Evolutionary conservation across 495 filamentous ascomycete genomes (phyloP), one percentile per base, ranked within the genome.

Genomic region (Tetracladium setigerum): DNA sequence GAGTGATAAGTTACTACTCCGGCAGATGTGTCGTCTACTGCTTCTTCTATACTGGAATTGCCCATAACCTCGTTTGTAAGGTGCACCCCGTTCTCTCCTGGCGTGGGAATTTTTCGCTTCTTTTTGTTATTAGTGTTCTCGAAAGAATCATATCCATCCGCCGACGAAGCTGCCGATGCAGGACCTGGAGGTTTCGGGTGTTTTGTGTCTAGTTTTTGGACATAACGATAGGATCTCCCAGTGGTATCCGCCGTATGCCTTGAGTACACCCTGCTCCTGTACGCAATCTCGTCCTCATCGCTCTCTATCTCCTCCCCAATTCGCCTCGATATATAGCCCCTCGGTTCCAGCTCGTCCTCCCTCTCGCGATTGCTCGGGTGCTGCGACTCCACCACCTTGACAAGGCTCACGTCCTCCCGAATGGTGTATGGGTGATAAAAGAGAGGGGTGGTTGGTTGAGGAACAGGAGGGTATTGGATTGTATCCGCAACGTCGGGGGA

Each of bases 91-190:
- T 64, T 69, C 42, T 79, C 82, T 4, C 82, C 85, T n/a, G 87
- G 83, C 0, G 86, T 86, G 4, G 94, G 94, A 24, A 97, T 96
- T 66, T 99, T 99, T 48, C 94, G 79, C 64, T 99, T 98, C 70
- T 97, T 98, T 66, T 99, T 99, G 62, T 99, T 97, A 61, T 95
- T 97, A 42, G 88, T 95, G 56, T 99, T 97, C 62, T 99, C 92
- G 57, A 95, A 94, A 14, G 86, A 90, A 60, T 97, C 94, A 62
- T 97, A 96, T 24, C 92, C 89, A 62, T 97, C 94, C 5, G 76
- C 79, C 7, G 78, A 77, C 18, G 77, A 79, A 2, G 68, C 56
- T 4, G 72, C 66, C 12, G 76, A 78, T 17, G 61, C 64, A 13
- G 71, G 67, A 22, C 67, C 61, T 22, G 69, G 66, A 10, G 67